phyloP scores from a whole-genome alignment of 2,329 filamentous ascomycete genomes.

The Fusarium sp. region DNA sequence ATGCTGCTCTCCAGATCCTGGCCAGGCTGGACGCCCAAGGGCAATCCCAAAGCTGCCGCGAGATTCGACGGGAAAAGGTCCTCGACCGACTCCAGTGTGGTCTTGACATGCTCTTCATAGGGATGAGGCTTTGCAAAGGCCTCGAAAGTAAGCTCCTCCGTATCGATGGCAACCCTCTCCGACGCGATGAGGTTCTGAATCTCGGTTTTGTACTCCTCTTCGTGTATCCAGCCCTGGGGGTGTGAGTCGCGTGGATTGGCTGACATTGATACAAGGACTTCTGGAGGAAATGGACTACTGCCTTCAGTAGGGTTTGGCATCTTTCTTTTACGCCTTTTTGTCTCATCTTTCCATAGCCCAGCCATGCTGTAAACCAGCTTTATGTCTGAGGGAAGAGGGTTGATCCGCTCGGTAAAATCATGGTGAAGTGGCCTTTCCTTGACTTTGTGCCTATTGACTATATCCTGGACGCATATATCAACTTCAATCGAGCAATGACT shows the following conservation, averaged over 20 bases:
- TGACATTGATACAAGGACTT: slow-evolving; percentile 89
- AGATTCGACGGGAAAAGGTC: slow-evolving; percentile 83
- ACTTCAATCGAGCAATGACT: slow-evolving; percentile 93
- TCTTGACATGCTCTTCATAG: slow-evolving; percentile 73
- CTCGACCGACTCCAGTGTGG: slow-evolving; percentile 83
- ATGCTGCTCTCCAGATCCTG: slow-evolving; percentile 59
- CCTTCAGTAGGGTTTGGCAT: slow-evolving; percentile 73
- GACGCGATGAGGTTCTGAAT: slow-evolving; percentile 71
- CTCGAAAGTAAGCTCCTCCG: slow-evolving; percentile 67
- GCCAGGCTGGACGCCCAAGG: slow-evolving; percentile 42
- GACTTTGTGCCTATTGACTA: slow-evolving; percentile 83
- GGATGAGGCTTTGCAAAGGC: slow-evolving; percentile 69
- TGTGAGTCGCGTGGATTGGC: slow-evolving; percentile 79
- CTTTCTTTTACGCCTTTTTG: slow-evolving; percentile 77
- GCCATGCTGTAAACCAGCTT: slow-evolving; percentile 96
- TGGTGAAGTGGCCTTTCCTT: slow-evolving; percentile 85
- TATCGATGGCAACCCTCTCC: slow-evolving; percentile 65
- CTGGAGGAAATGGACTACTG: slow-evolving; percentile 82
- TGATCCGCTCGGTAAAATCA: slow-evolving; percentile 80
- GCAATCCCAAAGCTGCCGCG: slow-evolving; percentile 58
- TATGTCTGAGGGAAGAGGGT: slow-evolving; percentile 72
- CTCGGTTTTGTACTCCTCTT: slow-evolving; percentile 81
- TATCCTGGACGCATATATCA: slow-evolving; percentile 89
- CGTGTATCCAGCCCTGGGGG: slow-evolving; percentile 90
- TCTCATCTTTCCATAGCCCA: slow-evolving; percentile 91